A percentile compares a stretch with the other conserved stretches of the same genome.
phyloP scores from a whole-genome alignment of 495 filamentous ascomycete genomes.

The Acidomyces sp. region DNA sequence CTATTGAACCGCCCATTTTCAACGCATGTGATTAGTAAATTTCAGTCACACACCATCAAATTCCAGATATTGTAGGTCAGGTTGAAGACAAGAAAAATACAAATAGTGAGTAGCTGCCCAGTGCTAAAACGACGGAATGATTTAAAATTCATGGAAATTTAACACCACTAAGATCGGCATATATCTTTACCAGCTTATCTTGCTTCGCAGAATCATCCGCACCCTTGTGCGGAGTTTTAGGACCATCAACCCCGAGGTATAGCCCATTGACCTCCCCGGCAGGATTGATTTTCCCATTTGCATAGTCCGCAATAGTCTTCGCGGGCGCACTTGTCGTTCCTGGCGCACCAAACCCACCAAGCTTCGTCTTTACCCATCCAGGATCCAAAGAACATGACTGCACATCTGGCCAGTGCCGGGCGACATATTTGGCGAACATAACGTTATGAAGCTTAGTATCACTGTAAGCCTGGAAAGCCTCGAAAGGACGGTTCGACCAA shows the following conservation, averaged over 20 bases:
- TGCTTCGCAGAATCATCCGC: slow-evolving; percentile 11
- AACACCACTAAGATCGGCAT: slow-evolving; percentile 11
- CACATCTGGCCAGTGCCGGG: slow-evolving; percentile 36
- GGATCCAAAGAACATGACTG: slow-evolving; percentile 42
- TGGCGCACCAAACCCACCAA: slow-evolving; percentile 41
- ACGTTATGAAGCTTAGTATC: slow-evolving; percentile 43
- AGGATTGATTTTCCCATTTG: slow-evolving; percentile 27
- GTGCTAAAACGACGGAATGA: no score
- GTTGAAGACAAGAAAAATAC: no score
- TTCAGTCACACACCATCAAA: no score
- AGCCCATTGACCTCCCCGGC: slow-evolving; percentile 3
- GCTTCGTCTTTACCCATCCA: slow-evolving; percentile 51
- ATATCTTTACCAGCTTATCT: slow-evolving; percentile 18
- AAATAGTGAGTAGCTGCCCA: no score
- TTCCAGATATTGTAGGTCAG: no score
- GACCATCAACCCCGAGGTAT: slow-evolving; percentile 7
- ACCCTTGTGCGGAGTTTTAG: slow-evolving; percentile 6
- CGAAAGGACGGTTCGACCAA: slow-evolving; percentile 16
- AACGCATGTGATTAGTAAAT: no score
- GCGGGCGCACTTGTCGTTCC: slow-evolving; percentile 35
- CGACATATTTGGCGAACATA: slow-evolving; percentile 42
- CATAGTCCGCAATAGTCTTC: slow-evolving; percentile 35
- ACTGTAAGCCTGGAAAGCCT: slow-evolving; percentile 27
- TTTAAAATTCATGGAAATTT: slow-evolving; percentile 6
- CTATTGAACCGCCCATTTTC: no score